These are phyloP conservation scores for Dendrobium huoshanense DNA, from an alignment of 106 monocot species.

Conservation along the genomic window DNA sequence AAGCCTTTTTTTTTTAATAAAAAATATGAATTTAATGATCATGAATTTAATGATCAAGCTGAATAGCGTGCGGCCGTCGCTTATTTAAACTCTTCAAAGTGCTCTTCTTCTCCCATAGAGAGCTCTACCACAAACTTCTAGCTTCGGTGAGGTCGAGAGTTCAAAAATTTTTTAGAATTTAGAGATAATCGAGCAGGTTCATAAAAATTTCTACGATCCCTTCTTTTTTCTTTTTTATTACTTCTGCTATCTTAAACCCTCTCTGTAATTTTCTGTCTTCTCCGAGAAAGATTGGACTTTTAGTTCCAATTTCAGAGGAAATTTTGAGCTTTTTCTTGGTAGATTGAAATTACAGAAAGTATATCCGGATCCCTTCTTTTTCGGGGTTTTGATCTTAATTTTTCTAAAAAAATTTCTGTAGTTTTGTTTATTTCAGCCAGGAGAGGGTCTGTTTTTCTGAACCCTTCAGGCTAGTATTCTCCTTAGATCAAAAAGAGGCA, in stretches of 20 bases:
- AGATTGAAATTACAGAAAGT: conserved; percentile 2
- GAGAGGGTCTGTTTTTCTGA: conserved; percentile 36
- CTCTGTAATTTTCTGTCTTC: not conserved
- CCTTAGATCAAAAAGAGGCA: conserved; percentile 10
- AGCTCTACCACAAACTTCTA: conserved; percentile 19
- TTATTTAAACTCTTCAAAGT: conserved; percentile 12
- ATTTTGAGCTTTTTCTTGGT: not conserved
- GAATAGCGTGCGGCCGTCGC: not conserved
- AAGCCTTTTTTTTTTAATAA: not conserved
- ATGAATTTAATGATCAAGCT: not conserved
- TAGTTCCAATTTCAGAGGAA: not conserved
- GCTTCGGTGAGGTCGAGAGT: conserved; percentile 23
- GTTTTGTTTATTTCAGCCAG: not conserved
- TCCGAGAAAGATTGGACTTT: not conserved
- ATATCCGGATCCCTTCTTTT: conserved; percentile 10
- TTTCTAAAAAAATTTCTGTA: not conserved
- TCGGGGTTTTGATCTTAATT: conserved; percentile 13
- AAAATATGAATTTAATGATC: not conserved
- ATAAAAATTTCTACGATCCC: no score
- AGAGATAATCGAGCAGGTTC: not conserved
- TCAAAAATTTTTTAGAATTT: not conserved
- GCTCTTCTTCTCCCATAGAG: conserved; percentile 10
- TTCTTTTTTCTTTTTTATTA: no score
- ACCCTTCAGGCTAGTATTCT: conserved; percentile 17
- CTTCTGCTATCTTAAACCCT: no score